Evolutionary conservation across 2,329 filamentous ascomycete species (phyloP), one percentile per base, ranked within the genome.

Genomic region (Chrysosporium queenslandicum): DNA sequence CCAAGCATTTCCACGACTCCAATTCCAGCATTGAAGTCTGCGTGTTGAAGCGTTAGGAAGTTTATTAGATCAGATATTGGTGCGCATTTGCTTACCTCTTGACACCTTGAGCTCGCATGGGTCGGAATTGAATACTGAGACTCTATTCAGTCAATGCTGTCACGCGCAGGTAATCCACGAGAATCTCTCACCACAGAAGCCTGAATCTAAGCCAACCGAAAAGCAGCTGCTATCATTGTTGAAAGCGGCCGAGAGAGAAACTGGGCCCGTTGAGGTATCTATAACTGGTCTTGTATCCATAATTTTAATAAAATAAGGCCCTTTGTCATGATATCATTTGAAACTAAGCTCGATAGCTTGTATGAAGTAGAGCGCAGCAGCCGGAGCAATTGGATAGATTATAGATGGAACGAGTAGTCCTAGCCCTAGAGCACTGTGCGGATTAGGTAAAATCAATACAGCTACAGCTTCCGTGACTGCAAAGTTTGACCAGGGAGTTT

Each of bases 231-330:
- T 80, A 66, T 92, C 87, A 62, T 81, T 78, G 65, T 96, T 97
- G 73, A 95, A 95, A 7, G 86, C 81, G 42, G 85, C 81, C 12
- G 87, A 94, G 34, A 96, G 78, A 9, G 89, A 90, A 55, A 83
- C 79, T 3, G 86, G 84, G 50, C 83, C 81, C 40, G 77, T 78
- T 16, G 86, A 82, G 47, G 82, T 81, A 72, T 94, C 88, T 64
- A 97, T 87, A 53, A 86, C 81, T 49, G 85, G 86, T 54, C 91
- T 80, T 40, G 89, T 94, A 67, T 97, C 92, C 92, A 97, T 98
- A 50, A 56, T 73, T 64, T 40, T 11, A 30, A 16, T 14, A 18
- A 12, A 29, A 20, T 12, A 14, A n/a, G 9, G n/a, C 6, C 14
- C 21, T 8, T 32, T 29, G 9, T 45, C 49, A 45, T 45, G 40